These are phyloP conservation scores for Hypsizygus marmoreus DNA, from an alignment of 768 basidiomycete species.

Conservation along the genomic window DNA sequence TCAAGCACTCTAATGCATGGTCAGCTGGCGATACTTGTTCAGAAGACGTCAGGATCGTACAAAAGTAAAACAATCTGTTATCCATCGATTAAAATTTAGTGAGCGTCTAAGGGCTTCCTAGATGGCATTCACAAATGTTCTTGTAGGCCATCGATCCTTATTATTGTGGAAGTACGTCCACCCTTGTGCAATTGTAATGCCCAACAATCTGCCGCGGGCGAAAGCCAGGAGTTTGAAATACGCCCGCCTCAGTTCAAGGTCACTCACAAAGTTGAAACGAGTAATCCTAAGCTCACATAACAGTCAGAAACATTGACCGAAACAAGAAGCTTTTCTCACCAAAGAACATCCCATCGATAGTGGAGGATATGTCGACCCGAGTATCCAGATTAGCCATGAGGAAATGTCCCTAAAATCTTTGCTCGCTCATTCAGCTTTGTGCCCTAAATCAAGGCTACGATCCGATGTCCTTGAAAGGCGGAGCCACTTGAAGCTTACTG, in stretches of 20 bases:
- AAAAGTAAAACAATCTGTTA: conserved; percentile 9
- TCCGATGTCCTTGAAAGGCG: too few relatives aligned
- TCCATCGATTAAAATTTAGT: neutral
- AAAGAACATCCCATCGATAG: neutral
- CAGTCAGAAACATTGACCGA: too few relatives aligned
- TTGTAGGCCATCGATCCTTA: conserved; percentile 8
- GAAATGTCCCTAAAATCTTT: too few relatives aligned
- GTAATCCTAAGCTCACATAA: too few relatives aligned
- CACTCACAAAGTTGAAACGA: conserved; percentile 10
- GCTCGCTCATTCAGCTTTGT: too few relatives aligned
- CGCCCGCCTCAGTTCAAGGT: neutral
- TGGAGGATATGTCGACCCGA: neutral
- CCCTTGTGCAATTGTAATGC: conserved; percentile 11
- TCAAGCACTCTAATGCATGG: conserved; percentile 7
- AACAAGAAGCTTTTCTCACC: conserved; percentile 2
- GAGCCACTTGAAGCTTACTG: too few relatives aligned
- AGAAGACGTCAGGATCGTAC: conserved; percentile 3
- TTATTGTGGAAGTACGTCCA: conserved; percentile 17
- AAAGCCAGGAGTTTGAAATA: neutral
- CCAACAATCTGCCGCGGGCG: conserved; percentile 4
- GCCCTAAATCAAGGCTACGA: too few relatives aligned
- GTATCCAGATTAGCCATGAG: too few relatives aligned
- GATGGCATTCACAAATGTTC: conserved; percentile 10
- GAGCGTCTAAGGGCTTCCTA: neutral
- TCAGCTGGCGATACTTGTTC: neutral